Percentiles rank a stretch among this genome's conserved stretches.
These are phyloP conservation scores for Lecanosticta acicola DNA, from an alignment of 2,329 filamentous ascomycete genomes.

Conservation along the genomic window DNA sequence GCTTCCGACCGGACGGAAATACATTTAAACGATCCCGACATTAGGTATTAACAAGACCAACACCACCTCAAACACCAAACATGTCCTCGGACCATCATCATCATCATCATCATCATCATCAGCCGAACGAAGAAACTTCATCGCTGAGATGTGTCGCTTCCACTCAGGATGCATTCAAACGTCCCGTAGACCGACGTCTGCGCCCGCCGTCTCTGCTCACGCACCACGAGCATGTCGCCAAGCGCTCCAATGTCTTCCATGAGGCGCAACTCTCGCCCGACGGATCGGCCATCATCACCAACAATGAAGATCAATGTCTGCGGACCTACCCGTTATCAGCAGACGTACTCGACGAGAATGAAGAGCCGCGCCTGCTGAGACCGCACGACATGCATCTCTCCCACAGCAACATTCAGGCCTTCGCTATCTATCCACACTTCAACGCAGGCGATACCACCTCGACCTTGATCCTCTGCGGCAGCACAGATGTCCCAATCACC, in stretches of 20 bases:
- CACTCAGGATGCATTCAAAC: constrained; percentile 19
- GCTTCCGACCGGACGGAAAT: background rate
- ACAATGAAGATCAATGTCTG: constrained; percentile 47
- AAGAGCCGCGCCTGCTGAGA: constrained; percentile 34
- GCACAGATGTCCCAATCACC: constrained; percentile 51
- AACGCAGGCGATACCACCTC: constrained; percentile 46
- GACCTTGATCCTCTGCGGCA: constrained; percentile 48
- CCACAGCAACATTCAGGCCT: constrained; percentile 46
- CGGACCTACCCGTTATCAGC: constrained; percentile 51
- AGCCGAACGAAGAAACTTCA: too few species aligned
- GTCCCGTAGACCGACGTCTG: background rate
- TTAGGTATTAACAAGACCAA: background rate
- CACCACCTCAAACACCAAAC: constrained; percentile 1
- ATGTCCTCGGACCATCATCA: constrained; percentile 4
- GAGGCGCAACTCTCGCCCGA: constrained; percentile 47
- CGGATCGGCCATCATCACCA: constrained; percentile 53
- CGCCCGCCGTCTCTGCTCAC: background rate
- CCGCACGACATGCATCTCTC: constrained; percentile 46
- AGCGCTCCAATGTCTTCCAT: constrained; percentile 39
- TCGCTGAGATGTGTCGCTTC: constrained; percentile 22
- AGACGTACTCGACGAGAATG: constrained; percentile 42
- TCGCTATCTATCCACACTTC: constrained; percentile 52
- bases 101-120: background rate
- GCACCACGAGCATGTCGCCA: constrained; percentile 4
- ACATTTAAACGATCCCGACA: too few species aligned